Conservation (phyloP, 2,329 filamentous ascomycete genomes). For the Xylariaceae sp. region DNA sequence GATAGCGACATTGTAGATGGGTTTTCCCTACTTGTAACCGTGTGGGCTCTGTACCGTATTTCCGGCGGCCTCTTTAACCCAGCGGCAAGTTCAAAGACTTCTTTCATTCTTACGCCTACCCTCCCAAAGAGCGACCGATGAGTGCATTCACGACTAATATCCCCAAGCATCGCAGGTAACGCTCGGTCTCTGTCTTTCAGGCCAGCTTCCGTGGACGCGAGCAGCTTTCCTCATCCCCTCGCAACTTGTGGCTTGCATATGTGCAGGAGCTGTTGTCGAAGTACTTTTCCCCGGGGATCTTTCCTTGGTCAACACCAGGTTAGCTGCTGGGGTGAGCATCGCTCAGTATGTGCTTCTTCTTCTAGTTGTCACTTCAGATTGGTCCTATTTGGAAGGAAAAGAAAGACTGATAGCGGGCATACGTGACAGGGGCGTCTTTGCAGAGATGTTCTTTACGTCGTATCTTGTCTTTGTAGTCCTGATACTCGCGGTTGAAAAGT, state of each 20-base stretch:
- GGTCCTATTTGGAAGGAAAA: too few relatives aligned
- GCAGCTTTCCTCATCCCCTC: slow-evolving; percentile 44
- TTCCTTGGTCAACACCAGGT: slow-evolving; percentile 19
- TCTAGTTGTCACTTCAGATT: too few relatives aligned
- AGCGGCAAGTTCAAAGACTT: slow-evolving; percentile 32
- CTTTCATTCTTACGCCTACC: too few relatives aligned
- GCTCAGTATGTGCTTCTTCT: too few relatives aligned
- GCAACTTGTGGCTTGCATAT: slow-evolving; percentile 51
- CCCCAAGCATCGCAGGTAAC: slow-evolving; percentile 35
- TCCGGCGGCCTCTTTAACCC: slow-evolving; percentile 42
- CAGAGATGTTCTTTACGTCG: slow-evolving; percentile 58
- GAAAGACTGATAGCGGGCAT: too few relatives aligned
- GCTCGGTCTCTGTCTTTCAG: slow-evolving; percentile 48
- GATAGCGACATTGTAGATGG: slow-evolving; percentile 22
- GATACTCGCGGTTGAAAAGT: slow-evolving; percentile 65
- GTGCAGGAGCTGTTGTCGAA: slow-evolving; percentile 51
- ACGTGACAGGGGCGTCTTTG: slow-evolving; percentile 55
- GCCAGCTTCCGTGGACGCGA: slow-evolving; percentile 44
- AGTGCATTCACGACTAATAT: background rate
- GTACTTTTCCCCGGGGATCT: slow-evolving; percentile 50
- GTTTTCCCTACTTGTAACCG: slow-evolving; percentile 43
- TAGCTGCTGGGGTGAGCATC: slow-evolving; percentile 26
- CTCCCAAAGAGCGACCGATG: too few relatives aligned
- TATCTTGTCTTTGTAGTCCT: slow-evolving; percentile 57
- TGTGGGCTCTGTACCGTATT: slow-evolving; percentile 48